Evolutionary conservation across 1,284 basidiomycete genomes (phyloP), one percentile per base, ranked within the genome.

Genomic region (Bjerkandera adusta): DNA sequence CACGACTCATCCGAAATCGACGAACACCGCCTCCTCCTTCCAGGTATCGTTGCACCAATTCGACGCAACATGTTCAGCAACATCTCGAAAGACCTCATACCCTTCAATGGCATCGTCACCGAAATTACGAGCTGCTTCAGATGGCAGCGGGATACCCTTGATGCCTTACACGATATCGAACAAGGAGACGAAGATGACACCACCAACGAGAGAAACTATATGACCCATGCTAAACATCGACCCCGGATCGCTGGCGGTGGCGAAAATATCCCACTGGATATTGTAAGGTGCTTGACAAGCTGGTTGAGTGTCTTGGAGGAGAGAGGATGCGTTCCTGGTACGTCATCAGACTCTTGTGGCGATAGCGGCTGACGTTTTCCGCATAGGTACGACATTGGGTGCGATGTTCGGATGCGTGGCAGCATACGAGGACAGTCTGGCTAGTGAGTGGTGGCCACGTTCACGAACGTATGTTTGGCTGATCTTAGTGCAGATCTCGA

Each of bases 231-330:
- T 33, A 72, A 72, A 49, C 66, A 68, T 49, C 53, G 64, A 15
- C 69, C 68, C 10, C 53, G 59, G 2, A 56, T 72, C 16, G 69
- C 69, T 7, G 68, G 69, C 1, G 66, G 66, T 7, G 71, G 70
- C 1, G 62, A 70, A 50, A 75, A 75, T 54, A 42, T 73, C 3
- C 81, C 81, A 8, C 58, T 83, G 16, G 76, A 79, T 48, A 69
- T 83, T 39, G 37, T 83, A 43, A 60, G 75, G 12, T 71, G 70
- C 51, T 54, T 85, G 41, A 80, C 77, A 54, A 72, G 79, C 45
- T 84, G 81, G 81, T 60, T 74, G 43, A 75, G 71, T 47, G 70
- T 75, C 13, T 61, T 83, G 34, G 81, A 84, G 50, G 75, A 75
- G 52, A 67, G 81, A 40, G 71, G 69, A 4, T 75, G 71, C 15